phyloP scores from a whole-genome alignment of 2,329 filamentous ascomycete genomes.

The Rachicladosporium sp. region DNA sequence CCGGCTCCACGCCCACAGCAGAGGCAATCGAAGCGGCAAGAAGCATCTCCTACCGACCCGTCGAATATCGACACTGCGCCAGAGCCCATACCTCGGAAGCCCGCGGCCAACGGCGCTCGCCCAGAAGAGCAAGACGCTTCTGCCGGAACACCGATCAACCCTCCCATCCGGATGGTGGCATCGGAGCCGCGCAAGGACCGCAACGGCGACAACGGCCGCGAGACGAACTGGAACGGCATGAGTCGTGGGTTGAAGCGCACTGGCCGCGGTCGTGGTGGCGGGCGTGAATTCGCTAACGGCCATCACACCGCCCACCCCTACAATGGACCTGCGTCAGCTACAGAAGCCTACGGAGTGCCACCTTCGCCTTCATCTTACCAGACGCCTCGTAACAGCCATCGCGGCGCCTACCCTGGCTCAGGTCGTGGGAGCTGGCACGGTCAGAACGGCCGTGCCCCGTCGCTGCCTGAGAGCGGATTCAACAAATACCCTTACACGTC shows the following conservation, averaged over 20 bases:
- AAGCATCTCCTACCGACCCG: too few species aligned
- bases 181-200: neutral
- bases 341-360: slow-evolving; percentile 12
- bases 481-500: slow-evolving; percentile 27
- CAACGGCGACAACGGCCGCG: neutral
- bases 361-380: slow-evolving; percentile 19
- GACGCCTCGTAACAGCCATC: slow-evolving; percentile 17
- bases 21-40: too few species aligned
- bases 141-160: too few species aligned
- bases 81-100: slow-evolving; percentile 1
- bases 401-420: slow-evolving; percentile 19
- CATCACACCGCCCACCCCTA: slow-evolving; percentile 13
- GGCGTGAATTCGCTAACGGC: slow-evolving; percentile 20
- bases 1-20: too few species aligned
- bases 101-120: neutral
- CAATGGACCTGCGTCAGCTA: slow-evolving; percentile 10
- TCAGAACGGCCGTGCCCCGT: slow-evolving; percentile 44
- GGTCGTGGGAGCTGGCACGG: slow-evolving; percentile 36
- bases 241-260: slow-evolving; percentile 19
- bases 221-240: slow-evolving; percentile 10
- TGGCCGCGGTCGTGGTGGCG: slow-evolving; percentile 21
- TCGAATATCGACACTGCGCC: neutral
- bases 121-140: too few species aligned
- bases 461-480: slow-evolving; percentile 45
- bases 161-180: neutral